A percentile compares a stretch with the other conserved stretches of the same genome.
Conservation (phyloP, 768 basidiomycete genomes). For the Sarcomyxa edulis region DNA sequence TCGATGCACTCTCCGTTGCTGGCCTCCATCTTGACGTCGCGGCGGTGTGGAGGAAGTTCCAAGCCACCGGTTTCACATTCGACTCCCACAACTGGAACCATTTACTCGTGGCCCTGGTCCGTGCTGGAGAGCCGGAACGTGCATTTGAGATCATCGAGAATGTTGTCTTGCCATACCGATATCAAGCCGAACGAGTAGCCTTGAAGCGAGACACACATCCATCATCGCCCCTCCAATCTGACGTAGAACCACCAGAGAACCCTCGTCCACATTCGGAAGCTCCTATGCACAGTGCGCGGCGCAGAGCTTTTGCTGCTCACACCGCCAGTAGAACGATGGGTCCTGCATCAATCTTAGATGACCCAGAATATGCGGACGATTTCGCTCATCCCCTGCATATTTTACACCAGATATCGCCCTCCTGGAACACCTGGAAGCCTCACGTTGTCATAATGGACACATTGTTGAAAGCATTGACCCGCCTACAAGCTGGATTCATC, state of each 20-base stretch:
- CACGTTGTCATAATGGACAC: constrained; percentile 44
- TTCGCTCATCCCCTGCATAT: constrained; percentile 55
- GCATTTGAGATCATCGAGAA: constrained; percentile 81
- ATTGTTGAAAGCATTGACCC: constrained; percentile 39
- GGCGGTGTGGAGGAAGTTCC: constrained; percentile 60
- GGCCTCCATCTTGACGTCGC: constrained; percentile 61
- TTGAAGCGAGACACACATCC: constrained; percentile 24
- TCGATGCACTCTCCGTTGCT: constrained; percentile 65
- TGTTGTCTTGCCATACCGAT: constrained; percentile 61
- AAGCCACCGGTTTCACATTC: constrained; percentile 62
- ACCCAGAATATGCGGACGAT: constrained; percentile 26
- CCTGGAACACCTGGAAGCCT: constrained; percentile 64
- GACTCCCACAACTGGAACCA: constrained; percentile 94
- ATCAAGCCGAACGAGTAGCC: constrained; percentile 17
- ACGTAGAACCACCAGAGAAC: constrained; percentile 14
- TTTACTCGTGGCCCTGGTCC: constrained; percentile 66
- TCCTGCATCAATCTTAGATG: constrained; percentile 5
- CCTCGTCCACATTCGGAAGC: constrained; percentile 18
- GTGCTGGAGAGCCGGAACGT: constrained; percentile 76
- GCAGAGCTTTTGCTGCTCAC: constrained; percentile 19
- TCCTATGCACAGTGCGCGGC: constrained; percentile 20
- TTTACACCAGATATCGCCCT: constrained; percentile 57
- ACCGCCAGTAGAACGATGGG: constrained; percentile 10
- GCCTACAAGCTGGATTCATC: constrained; percentile 45
- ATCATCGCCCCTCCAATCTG: constrained; percentile 35